Evolutionary conservation across 106 monocot genomes (phyloP).

Genomic region (Dendrobium officinale): DNA sequence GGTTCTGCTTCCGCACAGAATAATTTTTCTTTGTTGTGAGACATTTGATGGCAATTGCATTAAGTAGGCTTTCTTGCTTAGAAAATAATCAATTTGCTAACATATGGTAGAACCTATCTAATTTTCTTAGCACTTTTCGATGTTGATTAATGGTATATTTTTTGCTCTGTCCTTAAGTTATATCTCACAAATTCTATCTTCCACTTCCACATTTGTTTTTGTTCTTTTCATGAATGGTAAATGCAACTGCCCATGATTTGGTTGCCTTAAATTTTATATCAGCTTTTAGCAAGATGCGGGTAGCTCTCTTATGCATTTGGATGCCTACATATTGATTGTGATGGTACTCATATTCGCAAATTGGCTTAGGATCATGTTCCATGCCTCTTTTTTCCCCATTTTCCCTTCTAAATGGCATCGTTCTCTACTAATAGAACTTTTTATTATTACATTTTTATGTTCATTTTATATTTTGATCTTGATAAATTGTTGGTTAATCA

Average conservation of each 20-base stretch:
- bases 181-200: not conserved
- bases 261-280: not conserved
- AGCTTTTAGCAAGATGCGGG: not conserved
- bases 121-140: not conserved
- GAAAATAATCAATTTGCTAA: not conserved
- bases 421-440: not conserved
- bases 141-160: not conserved
- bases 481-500: not conserved
- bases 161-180: not conserved
- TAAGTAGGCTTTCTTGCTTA: not conserved
- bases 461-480: not conserved
- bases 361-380: not conserved
- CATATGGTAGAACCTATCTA: not conserved
- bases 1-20: too few species aligned
- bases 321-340: not conserved
- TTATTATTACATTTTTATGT: not conserved
- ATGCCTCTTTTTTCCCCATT: not conserved
- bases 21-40: not conserved
- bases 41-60: not conserved
- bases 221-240: not conserved
- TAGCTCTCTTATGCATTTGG: too few species aligned
- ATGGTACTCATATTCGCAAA: not conserved
- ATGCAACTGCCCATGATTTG: not conserved
- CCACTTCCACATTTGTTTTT: not conserved
- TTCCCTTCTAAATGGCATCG: not conserved